Evolutionary conservation across 139 green algal genomes (phyloP).

Genomic region (Picochlorum sp.): DNA sequence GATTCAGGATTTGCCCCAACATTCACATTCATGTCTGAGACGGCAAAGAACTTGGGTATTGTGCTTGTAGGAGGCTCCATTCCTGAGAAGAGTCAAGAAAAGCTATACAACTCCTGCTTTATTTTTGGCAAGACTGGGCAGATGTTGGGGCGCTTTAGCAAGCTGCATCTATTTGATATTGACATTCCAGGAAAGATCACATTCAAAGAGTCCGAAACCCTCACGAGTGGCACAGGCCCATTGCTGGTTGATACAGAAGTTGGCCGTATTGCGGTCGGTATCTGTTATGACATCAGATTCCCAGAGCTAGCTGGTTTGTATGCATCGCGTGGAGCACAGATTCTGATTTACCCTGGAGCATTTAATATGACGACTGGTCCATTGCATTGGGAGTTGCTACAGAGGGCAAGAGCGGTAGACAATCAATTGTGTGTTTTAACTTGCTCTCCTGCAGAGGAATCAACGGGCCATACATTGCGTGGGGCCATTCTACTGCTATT

Average conservation of each 20-base stretch:
- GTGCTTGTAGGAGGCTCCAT: constrained; percentile 75
- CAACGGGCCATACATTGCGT: constrained; percentile 38
- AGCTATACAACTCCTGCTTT: constrained; percentile 96
- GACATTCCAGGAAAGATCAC: constrained; percentile 97
- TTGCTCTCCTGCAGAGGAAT: constrained; percentile 82
- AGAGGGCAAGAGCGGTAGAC: constrained; percentile 78
- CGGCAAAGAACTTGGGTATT: constrained; percentile 26
- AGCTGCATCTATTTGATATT: constrained; percentile 98
- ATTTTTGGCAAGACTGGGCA: constrained; percentile 71
- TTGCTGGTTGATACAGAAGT: constrained; percentile 81
- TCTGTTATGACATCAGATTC: constrained; percentile 98
- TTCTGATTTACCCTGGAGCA: constrained; percentile 78
- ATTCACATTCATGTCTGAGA: constrained; percentile 23
- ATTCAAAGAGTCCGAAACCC: constrained; percentile 90
- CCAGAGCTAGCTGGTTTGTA: constrained; percentile 88
- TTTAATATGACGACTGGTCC: constrained; percentile 62
- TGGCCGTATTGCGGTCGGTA: constrained; percentile 80
- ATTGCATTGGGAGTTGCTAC: constrained; percentile 92
- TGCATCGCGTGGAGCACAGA: constrained; percentile 60
- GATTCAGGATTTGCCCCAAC: constrained; percentile 44
- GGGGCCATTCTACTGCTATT: constrained; percentile 68
- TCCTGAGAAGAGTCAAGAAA: constrained; percentile 54
- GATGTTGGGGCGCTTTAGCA: constrained; percentile 76
- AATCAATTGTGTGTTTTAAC: constrained; percentile 88
- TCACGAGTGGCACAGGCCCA: constrained; percentile 57